Evolutionary conservation across 768 basidiomycete genomes (phyloP), one percentile per base, ranked within the genome.

Genomic region (Kwoniella sp.): DNA sequence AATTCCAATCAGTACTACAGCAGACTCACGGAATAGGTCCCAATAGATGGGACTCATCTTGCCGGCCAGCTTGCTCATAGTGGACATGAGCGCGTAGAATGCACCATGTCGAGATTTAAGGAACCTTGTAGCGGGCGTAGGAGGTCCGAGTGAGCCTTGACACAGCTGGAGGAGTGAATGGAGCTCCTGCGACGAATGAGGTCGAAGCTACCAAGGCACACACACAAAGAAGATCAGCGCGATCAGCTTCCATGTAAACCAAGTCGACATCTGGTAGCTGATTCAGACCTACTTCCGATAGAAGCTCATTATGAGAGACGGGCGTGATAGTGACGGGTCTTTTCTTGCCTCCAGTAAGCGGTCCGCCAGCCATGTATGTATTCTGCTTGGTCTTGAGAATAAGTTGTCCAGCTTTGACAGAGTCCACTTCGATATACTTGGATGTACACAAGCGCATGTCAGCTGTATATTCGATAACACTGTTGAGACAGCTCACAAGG

Each of bases 71-170:
- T 76, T 76, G 52, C 72, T 72, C 65, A 77, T 47, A 17, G 73
- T 64, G 13, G 69, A 71, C 68, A 77, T 65, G 19, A 74, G 54
- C 12, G 68, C 68, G 37, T 70, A 64, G 59, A 68, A 77, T 0
- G 76, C 74, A 10, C 72, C 74, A 64, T 74, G 72, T 1, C 74
- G 66, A 37, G 67, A 67, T 50, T 77, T 77, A 61, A 77, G 67
- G 59, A 76, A 77, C 22, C 71, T 64, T 0, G 74, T 68, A 13
- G 63, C 26, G 1, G 67, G 61, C 30, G 55, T 68, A 4, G 57
- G 64, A 13, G 57, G 55, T 17, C 49, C 36, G 15, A 72, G 48
- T 12, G 73, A 67, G 12, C 67, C 64, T 64, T 75, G 74, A 48
- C 76, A 77, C 3, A 77, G 65, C 15, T 29, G 19, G 5, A 74